Evolutionary conservation across 2,329 filamentous ascomycete species (phyloP).

Genomic region (Botryosphaeria dothidea): DNA sequence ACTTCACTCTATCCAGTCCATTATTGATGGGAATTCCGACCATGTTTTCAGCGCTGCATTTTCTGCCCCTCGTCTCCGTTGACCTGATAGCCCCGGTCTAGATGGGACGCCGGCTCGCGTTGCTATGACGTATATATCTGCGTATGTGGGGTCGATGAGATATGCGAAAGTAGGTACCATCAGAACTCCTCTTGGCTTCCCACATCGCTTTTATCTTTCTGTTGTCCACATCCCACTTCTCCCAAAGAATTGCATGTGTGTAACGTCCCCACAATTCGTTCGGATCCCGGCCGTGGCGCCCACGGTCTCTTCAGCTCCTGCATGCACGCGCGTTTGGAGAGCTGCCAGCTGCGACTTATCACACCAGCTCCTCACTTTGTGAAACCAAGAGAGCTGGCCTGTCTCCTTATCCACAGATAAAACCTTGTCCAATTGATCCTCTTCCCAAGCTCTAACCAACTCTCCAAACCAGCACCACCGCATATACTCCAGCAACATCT

Average conservation of each 20-base stretch:
- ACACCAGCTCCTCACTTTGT: not conserved
- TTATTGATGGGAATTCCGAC: no score
- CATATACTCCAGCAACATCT: not conserved
- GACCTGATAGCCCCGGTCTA: no score
- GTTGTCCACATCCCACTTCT: not conserved
- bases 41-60: no score
- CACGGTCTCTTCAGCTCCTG: not conserved
- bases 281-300: not conserved
- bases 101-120: not conserved
- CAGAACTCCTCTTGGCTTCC: not conserved
- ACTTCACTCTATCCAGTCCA: no score
- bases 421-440: not conserved
- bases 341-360: not conserved
- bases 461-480: not conserved
- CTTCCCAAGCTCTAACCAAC: not conserved
- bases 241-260: not conserved
- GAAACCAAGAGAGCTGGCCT: not conserved
- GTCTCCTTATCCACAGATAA: not conserved
- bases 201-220: not conserved
- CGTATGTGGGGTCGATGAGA: not conserved
- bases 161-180: not conserved
- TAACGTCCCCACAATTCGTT: not conserved
- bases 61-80: no score
- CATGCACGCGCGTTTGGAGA: not conserved
- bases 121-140: not conserved